phyloP scores from a whole-genome alignment of 139 green algal genomes.

The Ulvella scutata region DNA sequence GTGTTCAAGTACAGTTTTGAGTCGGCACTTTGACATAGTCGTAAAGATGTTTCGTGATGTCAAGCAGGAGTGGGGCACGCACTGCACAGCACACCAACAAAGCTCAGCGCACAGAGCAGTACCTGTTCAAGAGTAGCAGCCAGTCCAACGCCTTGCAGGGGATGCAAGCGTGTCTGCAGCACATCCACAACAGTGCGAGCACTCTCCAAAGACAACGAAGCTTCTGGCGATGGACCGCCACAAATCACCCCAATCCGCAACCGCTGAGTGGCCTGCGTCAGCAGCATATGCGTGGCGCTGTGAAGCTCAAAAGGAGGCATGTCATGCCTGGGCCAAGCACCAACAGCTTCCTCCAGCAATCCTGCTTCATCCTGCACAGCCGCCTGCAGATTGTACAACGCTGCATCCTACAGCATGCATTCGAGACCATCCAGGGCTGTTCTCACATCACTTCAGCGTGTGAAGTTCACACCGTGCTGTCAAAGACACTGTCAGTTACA shows the following conservation, averaged over 20 bases:
- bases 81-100: too few species aligned
- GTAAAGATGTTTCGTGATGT: too few species aligned
- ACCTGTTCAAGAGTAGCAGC: too few species aligned
- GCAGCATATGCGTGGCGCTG: not conserved
- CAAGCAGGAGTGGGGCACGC: too few species aligned
- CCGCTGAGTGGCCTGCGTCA: not conserved
- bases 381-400: not conserved
- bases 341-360: too few species aligned
- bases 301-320: not conserved
- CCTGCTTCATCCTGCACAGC: too few species aligned
- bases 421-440: not conserved
- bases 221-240: not conserved
- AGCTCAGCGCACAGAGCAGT: too few species aligned
- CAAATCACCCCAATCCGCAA: not conserved
- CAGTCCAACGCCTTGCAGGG: not conserved
- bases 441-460: not conserved
- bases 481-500: not conserved
- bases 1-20: too few species aligned
- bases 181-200: not conserved
- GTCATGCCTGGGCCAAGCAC: not conserved
- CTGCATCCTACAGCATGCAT: not conserved
- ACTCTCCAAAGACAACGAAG: not conserved
- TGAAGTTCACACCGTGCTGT: not conserved
- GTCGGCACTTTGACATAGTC: too few species aligned
- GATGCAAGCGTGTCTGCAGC: not conserved